Evolutionary conservation across 2,329 filamentous ascomycete genomes (phyloP).

Genomic region (Aspergillus phoenicis): DNA sequence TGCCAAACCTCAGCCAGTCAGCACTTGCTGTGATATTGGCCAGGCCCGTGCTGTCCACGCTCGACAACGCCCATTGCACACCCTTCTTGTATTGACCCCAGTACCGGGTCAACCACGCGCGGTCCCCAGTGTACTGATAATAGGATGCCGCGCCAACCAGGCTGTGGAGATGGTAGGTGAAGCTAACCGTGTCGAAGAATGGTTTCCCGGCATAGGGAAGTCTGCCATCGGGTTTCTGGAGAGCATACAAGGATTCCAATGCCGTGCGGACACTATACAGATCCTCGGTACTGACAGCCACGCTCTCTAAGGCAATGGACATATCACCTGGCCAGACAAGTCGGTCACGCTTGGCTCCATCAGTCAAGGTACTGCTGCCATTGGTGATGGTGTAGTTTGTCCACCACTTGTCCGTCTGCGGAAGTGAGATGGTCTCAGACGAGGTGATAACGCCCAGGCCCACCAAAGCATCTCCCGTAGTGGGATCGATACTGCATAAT

Average conservation of each 20-base stretch:
- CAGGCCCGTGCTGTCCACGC: slow-evolving; percentile 47
- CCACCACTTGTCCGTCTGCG: slow-evolving; percentile 30
- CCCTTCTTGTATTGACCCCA: slow-evolving; percentile 51
- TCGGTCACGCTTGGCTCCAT: slow-evolving; percentile 46
- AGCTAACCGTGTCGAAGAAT: slow-evolving; percentile 44
- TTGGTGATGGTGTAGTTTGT: slow-evolving; percentile 35
- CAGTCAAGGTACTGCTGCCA: slow-evolving; percentile 39
- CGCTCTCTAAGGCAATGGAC: slow-evolving; percentile 57
- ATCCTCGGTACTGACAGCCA: slow-evolving; percentile 59
- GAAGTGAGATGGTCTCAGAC: slow-evolving; percentile 14
- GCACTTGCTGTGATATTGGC: slow-evolving; percentile 49
- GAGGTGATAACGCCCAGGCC: slow-evolving; percentile 10
- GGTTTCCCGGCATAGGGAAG: slow-evolving; percentile 57
- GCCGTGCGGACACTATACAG: slow-evolving; percentile 55
- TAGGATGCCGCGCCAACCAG: slow-evolving; percentile 51
- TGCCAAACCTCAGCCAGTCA: slow-evolving; percentile 55
- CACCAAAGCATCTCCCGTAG: slow-evolving; percentile 25
- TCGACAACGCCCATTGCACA: slow-evolving; percentile 45
- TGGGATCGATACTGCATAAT: slow-evolving; percentile 35
- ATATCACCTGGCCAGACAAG: slow-evolving; percentile 65
- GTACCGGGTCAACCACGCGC: slow-evolving; percentile 42
- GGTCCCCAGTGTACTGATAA: slow-evolving; percentile 47
- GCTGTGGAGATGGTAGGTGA: slow-evolving; percentile 60
- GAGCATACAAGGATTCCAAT: slow-evolving; percentile 51
- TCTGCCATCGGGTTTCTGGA: slow-evolving; percentile 49